Percentiles rank a stretch among this genome's conserved stretches.
phyloP scores from a whole-genome alignment of 202 grass and related monocot species.

The Dendrocalamus latiflorus region DNA sequence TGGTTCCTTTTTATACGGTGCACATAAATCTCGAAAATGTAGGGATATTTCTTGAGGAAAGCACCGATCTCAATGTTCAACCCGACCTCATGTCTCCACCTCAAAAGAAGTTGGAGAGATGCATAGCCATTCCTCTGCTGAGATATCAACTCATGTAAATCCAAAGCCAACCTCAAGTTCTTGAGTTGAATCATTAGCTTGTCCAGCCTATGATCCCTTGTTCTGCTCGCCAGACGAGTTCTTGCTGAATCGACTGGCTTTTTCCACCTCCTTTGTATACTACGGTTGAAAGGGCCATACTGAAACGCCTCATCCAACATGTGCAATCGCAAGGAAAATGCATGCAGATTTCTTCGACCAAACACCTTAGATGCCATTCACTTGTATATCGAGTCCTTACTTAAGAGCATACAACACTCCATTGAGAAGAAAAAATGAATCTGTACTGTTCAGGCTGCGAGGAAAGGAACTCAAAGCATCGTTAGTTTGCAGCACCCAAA shows the following conservation, averaged over 20 bases:
- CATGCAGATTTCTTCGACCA: too few species aligned
- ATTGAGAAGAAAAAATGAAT: too few species aligned
- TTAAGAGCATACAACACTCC: too few species aligned
- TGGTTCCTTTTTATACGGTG: conserved; percentile 47
- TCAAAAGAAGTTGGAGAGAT: conserved; percentile 51
- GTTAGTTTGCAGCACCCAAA: too few species aligned
- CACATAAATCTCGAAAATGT: conserved; percentile 48
- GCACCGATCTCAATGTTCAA: conserved; percentile 45
- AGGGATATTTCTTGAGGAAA: conserved; percentile 59
- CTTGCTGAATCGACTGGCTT: conserved; percentile 54
- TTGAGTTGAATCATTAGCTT: conserved; percentile 52
- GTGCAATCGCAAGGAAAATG: too few species aligned
- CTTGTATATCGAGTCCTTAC: too few species aligned
- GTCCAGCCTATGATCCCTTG: conserved; percentile 54
- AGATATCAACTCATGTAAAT: conserved; percentile 41
- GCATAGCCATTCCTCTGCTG: conserved; percentile 50
- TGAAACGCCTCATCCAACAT: too few species aligned
- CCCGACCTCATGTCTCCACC: conserved; percentile 44
- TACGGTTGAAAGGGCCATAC: neutral
- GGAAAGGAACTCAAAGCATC: too few species aligned
- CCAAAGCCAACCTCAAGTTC: conserved; percentile 45
- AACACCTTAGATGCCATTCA: too few species aligned
- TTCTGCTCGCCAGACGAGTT: conserved; percentile 52
- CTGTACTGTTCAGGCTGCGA: too few species aligned
- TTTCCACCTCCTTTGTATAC: conserved; percentile 48